Conservation (phyloP, 768 basidiomycete genomes). For the Cyclocybe cylindracea region DNA sequence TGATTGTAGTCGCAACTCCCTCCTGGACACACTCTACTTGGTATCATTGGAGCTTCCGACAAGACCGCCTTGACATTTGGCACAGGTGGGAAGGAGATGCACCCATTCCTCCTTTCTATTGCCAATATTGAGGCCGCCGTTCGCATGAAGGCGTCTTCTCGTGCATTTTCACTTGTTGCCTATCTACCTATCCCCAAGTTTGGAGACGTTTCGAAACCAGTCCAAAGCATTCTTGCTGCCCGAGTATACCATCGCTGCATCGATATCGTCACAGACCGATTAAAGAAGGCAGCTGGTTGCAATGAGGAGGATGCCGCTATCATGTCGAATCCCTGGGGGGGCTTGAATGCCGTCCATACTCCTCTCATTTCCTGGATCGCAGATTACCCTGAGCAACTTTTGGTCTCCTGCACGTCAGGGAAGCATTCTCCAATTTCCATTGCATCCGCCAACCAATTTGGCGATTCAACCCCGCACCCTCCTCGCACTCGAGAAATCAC, state of each 20-base stretch:
- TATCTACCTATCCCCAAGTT: conserved; percentile 2
- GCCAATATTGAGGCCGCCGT: conserved; percentile 2
- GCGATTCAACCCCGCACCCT: too few relatives aligned
- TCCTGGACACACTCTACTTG: conserved; percentile 1
- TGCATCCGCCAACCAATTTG: background rate
- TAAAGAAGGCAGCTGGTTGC: background rate
- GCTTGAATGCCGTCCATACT: background rate
- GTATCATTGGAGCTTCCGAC: background rate
- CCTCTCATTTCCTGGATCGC: background rate
- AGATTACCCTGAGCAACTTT: background rate
- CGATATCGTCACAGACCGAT: background rate
- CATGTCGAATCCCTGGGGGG: background rate
- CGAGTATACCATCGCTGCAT: background rate
- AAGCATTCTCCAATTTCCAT: background rate
- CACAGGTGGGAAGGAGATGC: background rate
- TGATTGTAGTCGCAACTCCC: background rate
- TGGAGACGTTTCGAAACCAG: background rate
- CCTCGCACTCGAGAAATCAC: too few relatives aligned
- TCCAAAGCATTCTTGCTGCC: background rate
- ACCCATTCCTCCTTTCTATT: background rate
- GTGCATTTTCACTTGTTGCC: background rate
- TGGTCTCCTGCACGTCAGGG: background rate
- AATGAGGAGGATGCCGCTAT: background rate
- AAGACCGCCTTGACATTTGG: conserved; percentile 1
- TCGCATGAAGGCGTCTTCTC: conserved; percentile 2